phyloP scores from a whole-genome alignment of 1,139 yeast genomes.

The Waltiozyma sp. region DNA sequence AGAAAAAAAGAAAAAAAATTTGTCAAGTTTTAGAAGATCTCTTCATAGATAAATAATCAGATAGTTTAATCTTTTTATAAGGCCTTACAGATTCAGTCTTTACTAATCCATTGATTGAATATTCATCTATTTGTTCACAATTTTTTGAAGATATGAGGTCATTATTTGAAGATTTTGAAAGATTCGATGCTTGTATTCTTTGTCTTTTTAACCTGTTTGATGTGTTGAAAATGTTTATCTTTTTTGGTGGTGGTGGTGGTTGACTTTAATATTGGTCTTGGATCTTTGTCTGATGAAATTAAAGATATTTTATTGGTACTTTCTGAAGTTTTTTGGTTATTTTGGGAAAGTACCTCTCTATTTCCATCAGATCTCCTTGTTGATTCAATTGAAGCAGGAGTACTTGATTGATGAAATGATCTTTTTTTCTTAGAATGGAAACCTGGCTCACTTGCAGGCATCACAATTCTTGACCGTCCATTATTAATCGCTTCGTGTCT shows the following conservation, averaged over 20 bases:
- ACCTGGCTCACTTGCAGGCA: not conserved
- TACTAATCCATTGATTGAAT: too few species aligned
- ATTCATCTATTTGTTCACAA: too few species aligned
- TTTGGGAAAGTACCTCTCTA: too few species aligned
- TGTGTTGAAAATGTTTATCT: not conserved
- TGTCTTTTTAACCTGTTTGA: not conserved
- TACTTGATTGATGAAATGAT: too few species aligned
- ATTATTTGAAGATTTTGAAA: not conserved
- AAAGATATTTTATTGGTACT: too few species aligned
- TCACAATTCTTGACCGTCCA: not conserved
- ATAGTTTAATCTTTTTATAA: not conserved
- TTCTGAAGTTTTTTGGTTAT: too few species aligned
- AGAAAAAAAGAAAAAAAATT: too few species aligned
- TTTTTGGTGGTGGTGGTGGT: not conserved
- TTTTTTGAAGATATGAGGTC: too few species aligned
- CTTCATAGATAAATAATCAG: not conserved
- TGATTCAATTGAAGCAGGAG: too few species aligned
- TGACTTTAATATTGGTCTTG: not conserved
- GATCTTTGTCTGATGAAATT: too few species aligned
- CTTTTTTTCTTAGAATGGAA: not conserved
- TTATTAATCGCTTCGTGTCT: conserved; percentile 12
- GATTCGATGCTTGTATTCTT: not conserved
- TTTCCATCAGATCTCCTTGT: too few species aligned
- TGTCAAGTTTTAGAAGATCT: not conserved
- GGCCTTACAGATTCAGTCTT: not conserved